Evolutionary conservation across 2,329 filamentous ascomycete species (phyloP), one percentile per base, ranked within the genome.

Genomic region (Diaporthe australafricana): DNA sequence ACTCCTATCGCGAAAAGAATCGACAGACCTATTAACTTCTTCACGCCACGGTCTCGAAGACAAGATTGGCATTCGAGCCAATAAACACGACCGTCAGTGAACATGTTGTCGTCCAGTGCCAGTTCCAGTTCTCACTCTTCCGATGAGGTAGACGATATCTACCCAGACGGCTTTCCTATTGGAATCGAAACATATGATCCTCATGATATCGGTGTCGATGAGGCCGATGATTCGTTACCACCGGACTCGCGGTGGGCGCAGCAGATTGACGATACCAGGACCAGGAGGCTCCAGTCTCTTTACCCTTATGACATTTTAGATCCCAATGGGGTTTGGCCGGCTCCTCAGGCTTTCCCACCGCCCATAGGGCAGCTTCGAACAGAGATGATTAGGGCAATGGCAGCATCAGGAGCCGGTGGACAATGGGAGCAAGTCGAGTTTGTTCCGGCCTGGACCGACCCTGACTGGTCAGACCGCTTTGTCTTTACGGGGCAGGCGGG

Each of bases 401-500:
- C 50, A 5, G 16, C 57, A 42, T 17, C 55, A 6, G 48, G 40
- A 42, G 22, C 22, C 50, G 48, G 38, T 17, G 68, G 65, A 1
- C 20, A 56, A 20, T 72, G 70, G 67, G 35, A 68, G 11, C 66
- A 68, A 27, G 48, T 73, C 47, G 72, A 74, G 38, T 70, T 68
- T n/a, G 48, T 72, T 9, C 72, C 72, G 20, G 20, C 63, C 27
- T 74, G 72, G 72, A 74, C 70, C 22, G 72, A 74, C 27, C 72
- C 72, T 2, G 47, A 40, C n/a, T 74, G 62, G 67, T n/a, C 22
- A 27, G 25, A 30, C 6, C 67, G 70, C 5, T 72, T 62, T 22
- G 17, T 60, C 16, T 68, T 47, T 38, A 62, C 45, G 8, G 66
- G 48, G 12, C 20, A 42, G 17, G 20, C 27, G 12, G 32, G 42